phyloP scores from a whole-genome alignment of 2,329 filamentous ascomycete species.

The Aspergillus carbonarius region DNA sequence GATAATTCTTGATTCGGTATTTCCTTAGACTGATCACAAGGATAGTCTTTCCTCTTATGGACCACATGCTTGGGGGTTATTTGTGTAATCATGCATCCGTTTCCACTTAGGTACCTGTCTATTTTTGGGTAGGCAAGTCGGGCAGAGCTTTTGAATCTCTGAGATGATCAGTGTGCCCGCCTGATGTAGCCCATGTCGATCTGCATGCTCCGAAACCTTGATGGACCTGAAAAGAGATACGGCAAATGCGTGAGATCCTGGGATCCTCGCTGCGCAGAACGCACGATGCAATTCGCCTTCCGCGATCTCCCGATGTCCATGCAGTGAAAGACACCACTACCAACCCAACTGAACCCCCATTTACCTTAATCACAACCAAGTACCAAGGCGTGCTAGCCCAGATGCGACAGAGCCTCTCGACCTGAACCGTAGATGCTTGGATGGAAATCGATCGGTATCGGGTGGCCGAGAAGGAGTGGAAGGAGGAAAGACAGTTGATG shows the following conservation, averaged over 20 bases:
- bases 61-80: no score
- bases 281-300: conserved; percentile 10
- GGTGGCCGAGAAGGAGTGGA: conserved; percentile 1
- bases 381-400: neutral
- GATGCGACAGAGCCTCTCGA: neutral
- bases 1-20: no score
- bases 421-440: neutral
- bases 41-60: no score
- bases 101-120: no score
- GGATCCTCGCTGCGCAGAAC: conserved; percentile 11
- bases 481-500: neutral
- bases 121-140: no score
- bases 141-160: no score
- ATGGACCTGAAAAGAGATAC: no score
- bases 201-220: no score
- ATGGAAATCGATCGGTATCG: neutral
- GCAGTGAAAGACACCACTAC: neutral
- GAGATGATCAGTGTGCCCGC: no score
- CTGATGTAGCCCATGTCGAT: no score
- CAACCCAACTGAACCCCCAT: neutral
- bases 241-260: conserved; percentile 5
- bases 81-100: no score
- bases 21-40: no score
- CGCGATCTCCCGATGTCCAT: conserved; percentile 5
- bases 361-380: conserved; percentile 12